Base-by-base conservation (phyloP, 805 yeast genomes). In the Ogataea pini region DNA sequence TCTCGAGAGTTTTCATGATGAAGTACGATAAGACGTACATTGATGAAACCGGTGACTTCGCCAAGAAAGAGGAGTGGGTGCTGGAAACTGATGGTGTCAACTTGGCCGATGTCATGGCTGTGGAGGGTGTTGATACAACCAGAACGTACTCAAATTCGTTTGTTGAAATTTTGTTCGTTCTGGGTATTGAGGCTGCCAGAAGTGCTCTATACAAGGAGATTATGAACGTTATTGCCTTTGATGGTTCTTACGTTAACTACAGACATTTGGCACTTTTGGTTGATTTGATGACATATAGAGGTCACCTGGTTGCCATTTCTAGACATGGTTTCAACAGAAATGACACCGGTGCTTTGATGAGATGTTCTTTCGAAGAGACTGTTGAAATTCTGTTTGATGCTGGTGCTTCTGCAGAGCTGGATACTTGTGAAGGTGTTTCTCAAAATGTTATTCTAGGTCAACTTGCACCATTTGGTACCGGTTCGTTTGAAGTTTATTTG, bases 271-370 rank as follows among this genome's bases (percentile, higher is more conserved):
- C 99, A 4, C 75, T 94, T 61, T 78, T 94, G 61, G 98, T 94
- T 50, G 99, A 94, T 75, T 95, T 91, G 32, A 94, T 94, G 99
- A 94, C 99, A 2, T 88, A 96, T 33, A 85, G 96, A 65, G 99
- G 99, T 63, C 96, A 92, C 65, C 77, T 94, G 70, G 92, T 95
- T 88, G 98, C 99, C 34, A 91, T 94, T 62, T 92, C 98, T 37
- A 95, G 99, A 80, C 99, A 94, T 67, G 99, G 99, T 80, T 92
- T 94, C 72, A 94, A 94, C 72, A 85, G 99, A 73, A 87, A 96
- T 32, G 97, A 94, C 58, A 94, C 99, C 25, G 99, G 99, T 72
- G 99, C 99, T 2, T 78, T 94, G 65, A 94, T 94, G 99, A 83
- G 99, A 72, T 94, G 97, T 76, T 92, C 99, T 36, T 94, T 94